phyloP scores from a whole-genome alignment of 176 grass and related monocot species.

The Oryza punctata region DNA sequence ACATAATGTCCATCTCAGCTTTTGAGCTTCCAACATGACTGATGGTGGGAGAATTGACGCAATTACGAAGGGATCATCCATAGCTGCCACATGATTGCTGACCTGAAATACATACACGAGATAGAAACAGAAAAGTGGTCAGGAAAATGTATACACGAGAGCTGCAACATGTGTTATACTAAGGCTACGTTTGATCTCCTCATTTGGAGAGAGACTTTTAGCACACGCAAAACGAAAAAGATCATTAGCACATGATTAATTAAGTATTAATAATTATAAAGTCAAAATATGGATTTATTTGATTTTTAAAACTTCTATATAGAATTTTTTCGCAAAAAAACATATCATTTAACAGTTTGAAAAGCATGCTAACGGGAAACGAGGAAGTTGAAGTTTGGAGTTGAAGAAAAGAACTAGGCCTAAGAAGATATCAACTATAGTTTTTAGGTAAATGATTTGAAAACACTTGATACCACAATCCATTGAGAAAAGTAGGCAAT shows the following conservation, averaged over 20 bases:
- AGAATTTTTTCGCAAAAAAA: no score
- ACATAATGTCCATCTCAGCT: constrained; percentile 96
- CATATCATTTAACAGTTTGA: no score
- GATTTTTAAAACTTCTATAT: no score
- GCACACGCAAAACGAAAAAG: no score
- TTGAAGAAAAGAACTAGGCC: no score
- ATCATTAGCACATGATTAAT: no score
- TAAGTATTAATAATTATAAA: no score
- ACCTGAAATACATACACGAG: constrained; percentile 54
- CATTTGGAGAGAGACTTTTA: no score
- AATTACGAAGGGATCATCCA: constrained; percentile 92
- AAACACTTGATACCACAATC: background rate
- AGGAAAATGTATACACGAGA: constrained; percentile 2
- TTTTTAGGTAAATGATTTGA: background rate
- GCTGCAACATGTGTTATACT: background rate
- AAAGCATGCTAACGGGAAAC: no score
- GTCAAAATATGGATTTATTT: no score
- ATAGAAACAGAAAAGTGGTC: background rate
- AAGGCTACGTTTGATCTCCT: no score
- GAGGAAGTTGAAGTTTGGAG: no score
- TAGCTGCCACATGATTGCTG: constrained; percentile 94
- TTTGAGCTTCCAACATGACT: constrained; percentile 68
- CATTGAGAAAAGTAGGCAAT: background rate
- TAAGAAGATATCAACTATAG: background rate
- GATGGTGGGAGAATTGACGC: constrained; percentile 85